Evolutionary conservation across 495 filamentous ascomycete genomes (phyloP).

Genomic region (Hypoxylon fragiforme): DNA sequence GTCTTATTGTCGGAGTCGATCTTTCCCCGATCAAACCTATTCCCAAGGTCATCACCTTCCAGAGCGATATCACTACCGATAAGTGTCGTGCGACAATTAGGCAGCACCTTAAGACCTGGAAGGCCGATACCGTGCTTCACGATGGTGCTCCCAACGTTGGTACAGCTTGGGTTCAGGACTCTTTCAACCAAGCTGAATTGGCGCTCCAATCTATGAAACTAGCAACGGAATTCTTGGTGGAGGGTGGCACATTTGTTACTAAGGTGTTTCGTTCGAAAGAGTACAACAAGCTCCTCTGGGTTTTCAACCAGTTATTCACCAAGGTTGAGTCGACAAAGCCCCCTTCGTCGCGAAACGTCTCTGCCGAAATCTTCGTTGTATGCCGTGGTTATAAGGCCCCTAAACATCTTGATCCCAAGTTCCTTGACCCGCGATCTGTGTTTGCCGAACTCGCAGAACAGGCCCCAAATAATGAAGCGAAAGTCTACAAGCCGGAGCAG

Average conservation of each 20-base stretch:
- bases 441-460: constrained; percentile 92
- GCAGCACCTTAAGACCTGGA: constrained; percentile 93
- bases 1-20: constrained; percentile 93
- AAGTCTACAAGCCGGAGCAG: constrained; percentile 94
- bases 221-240: constrained; percentile 87
- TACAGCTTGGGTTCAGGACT: constrained; percentile 97
- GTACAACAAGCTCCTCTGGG: constrained; percentile 95
- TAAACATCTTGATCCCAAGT: constrained; percentile 87
- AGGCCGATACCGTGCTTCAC: constrained; percentile 95
- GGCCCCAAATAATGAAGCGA: constrained; percentile 93
- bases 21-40: constrained; percentile 95
- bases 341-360: constrained; percentile 91
- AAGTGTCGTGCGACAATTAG: constrained; percentile 93
- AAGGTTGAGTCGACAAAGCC: constrained; percentile 98
- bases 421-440: constrained; percentile 86
- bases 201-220: constrained; percentile 88
- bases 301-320: constrained; percentile 93
- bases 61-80: constrained; percentile 97
- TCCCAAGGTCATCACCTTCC: constrained; percentile 88
- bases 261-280: constrained; percentile 99
- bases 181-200: constrained; percentile 96
- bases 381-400: constrained; percentile 89
- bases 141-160: constrained; percentile 98
- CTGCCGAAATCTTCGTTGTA: constrained; percentile 97
- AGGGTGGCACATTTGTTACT: constrained; percentile 93